A percentile compares a stretch with the other conserved stretches of the same genome.
phyloP scores from a whole-genome alignment of 305 asterid genomes.

The Solanum aculeatissimum region DNA sequence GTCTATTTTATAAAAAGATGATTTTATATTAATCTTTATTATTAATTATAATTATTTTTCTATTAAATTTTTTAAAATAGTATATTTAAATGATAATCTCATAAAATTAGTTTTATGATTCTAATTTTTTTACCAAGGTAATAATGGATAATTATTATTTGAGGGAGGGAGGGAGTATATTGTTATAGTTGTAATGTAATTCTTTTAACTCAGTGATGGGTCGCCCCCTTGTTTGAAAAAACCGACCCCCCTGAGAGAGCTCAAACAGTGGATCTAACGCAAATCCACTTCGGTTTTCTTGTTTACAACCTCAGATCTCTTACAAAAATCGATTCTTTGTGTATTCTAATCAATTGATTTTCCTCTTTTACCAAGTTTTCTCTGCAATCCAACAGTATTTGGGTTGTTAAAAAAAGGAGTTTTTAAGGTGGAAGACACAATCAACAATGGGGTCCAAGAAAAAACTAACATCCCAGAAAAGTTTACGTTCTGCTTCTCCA shows the following conservation, averaged over 20 bases:
- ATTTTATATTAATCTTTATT: too few species aligned
- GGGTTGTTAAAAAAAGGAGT: background rate
- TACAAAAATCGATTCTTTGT: constrained; percentile 2
- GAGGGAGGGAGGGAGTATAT: background rate
- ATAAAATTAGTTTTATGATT: too few species aligned
- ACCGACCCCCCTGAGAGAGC: background rate
- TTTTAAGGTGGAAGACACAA: background rate
- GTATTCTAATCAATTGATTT: background rate
- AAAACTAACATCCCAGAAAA: background rate
- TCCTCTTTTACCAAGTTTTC: background rate
- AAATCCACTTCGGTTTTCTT: background rate
- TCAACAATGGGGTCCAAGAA: constrained; percentile 13
- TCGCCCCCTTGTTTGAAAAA: background rate
- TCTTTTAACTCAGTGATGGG: background rate
- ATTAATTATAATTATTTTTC: too few species aligned
- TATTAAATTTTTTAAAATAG: too few species aligned
- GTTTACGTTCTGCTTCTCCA: background rate
- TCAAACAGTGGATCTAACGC: background rate
- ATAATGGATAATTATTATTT: too few species aligned
- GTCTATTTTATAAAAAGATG: too few species aligned
- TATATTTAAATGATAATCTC: too few species aligned
- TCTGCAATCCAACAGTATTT: background rate
- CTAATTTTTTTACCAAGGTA: too few species aligned
- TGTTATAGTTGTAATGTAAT: background rate
- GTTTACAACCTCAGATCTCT: constrained; percentile 8